These are phyloP conservation scores for Magnaporthales sp. DNA, from an alignment of 2,329 filamentous ascomycete genomes.

Conservation along the genomic window DNA sequence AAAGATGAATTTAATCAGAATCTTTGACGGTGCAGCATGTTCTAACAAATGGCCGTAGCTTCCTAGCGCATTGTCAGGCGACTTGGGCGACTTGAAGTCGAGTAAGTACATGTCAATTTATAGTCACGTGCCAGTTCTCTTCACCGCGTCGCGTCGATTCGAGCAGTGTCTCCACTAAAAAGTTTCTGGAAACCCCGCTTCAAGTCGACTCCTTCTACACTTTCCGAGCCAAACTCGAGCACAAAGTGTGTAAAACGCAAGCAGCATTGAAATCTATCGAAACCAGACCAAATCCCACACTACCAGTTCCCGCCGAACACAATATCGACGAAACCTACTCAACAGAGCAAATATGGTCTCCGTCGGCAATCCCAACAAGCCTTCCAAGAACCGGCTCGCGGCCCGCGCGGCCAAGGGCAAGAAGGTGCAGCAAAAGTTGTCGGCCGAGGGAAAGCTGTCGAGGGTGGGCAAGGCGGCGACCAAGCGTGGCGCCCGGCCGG, in stretches of 20 bases:
- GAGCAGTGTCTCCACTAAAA: conserved; percentile 4
- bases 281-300: not conserved
- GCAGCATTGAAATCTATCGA: no score
- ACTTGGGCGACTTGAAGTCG: not conserved
- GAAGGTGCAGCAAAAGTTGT: conserved; percentile 33
- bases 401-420: conserved; percentile 35
- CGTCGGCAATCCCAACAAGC: conserved; percentile 49
- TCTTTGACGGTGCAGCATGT: no score
- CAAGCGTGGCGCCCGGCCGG: conserved; percentile 40
- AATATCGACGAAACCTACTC: not conserved
- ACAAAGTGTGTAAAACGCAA: not conserved
- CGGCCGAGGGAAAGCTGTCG: conserved; percentile 18
- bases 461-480: conserved; percentile 25
- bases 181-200: not conserved
- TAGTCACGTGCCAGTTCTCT: not conserved
- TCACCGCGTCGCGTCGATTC: not conserved
- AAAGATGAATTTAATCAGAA: not conserved
- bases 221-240: no score
- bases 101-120: not conserved
- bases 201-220: not conserved
- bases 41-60: not conserved
- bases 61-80: not conserved
- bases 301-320: not conserved
- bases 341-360: conserved; percentile 34
- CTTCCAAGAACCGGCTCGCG: conserved; percentile 42